Evolutionary conservation across 164 flowering plant species (phyloP), one percentile per base, ranked within the genome.

Genomic region (Piper betle): DNA sequence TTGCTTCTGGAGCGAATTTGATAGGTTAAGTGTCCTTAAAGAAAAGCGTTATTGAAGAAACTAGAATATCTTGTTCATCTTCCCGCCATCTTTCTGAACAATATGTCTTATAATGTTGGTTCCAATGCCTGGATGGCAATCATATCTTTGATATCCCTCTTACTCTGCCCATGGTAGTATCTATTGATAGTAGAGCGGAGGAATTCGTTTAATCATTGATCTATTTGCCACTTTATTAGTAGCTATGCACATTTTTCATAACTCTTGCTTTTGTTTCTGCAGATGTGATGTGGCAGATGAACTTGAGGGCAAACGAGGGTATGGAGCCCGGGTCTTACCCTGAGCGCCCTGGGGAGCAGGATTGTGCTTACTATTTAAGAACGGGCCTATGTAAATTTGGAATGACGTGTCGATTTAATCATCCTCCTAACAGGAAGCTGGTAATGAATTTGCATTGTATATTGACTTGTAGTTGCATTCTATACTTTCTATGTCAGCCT

Each of bases 361-460:
- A 94, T 69, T 94, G 99, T 74, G 76, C 93, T 46, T 94, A 84
- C 68, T 94, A 91, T 67, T 78, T 91, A 62, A 79, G 96, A 76
- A 94, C 99, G 17, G 99, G 99, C 41, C 80, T 82, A 37, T 93
- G 99, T 68, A 81, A 95, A 76, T 93, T 81, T 81, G 99, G 99
- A 20, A 72, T 81, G 57, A 78, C 91, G 4, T 93, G 99, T 64
- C 82, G 99, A 55, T 93, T 82, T 71, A 93, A 90, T 75, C 99
- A 93, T 72, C 97, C 99, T 70, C 83, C 87, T 54, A 83, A 93
- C 62, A 73, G 99, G 68, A 78, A 82, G 69, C 82, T 86, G 91
- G 99, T 94, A 86, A 70, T 53, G 7, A 50, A 25, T 55, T 33
- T 39, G 8, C 70, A 17, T 64, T 69, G 18, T 50, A 16, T 73